Conservation (phyloP, 768 basidiomycete species). For the Tricholoma saponaceum region DNA sequence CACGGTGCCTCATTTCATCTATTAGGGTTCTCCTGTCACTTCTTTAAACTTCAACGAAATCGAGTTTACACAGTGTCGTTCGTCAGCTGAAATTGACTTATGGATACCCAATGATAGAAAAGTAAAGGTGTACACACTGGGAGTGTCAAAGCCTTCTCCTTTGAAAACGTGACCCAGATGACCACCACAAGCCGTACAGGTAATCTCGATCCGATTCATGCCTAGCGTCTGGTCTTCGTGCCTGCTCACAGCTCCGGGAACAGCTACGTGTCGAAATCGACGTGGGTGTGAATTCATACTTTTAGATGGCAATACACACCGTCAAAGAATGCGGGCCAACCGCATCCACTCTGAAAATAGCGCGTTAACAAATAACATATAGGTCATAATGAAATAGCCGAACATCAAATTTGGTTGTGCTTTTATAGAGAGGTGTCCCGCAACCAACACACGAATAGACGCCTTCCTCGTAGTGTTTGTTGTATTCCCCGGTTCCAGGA, state of each 20-base stretch:
- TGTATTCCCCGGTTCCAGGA: constrained; percentile 75
- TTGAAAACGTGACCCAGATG: constrained; percentile 96
- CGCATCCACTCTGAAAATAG: constrained; percentile 67
- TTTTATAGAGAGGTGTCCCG: constrained; percentile 81
- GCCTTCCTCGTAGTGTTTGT: constrained; percentile 62
- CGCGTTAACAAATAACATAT: not conserved
- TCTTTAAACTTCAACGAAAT: constrained; percentile 76
- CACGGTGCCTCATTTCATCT: not conserved
- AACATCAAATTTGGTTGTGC: constrained; percentile 81
- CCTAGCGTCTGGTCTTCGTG: constrained; percentile 70
- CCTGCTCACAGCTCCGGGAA: constrained; percentile 82
- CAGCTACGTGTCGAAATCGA: constrained; percentile 42
- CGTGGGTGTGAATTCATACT: not conserved
- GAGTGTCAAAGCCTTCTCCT: constrained; percentile 79
- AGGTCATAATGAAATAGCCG: constrained; percentile 7
- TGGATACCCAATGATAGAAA: not conserved
- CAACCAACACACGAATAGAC: constrained; percentile 80
- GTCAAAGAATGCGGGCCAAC: constrained; percentile 98
- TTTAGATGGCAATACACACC: constrained; percentile 35
- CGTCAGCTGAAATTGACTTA: constrained; percentile 48
- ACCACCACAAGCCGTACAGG: constrained; percentile 86
- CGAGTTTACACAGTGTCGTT: constrained; percentile 89
- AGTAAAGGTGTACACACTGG: constrained; percentile 46
- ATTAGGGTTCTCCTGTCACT: constrained; percentile 14
- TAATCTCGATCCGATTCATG: constrained; percentile 79